Base-by-base conservation (phyloP, 495 filamentous ascomycete genomes). In the Extremus antarcticus region DNA sequence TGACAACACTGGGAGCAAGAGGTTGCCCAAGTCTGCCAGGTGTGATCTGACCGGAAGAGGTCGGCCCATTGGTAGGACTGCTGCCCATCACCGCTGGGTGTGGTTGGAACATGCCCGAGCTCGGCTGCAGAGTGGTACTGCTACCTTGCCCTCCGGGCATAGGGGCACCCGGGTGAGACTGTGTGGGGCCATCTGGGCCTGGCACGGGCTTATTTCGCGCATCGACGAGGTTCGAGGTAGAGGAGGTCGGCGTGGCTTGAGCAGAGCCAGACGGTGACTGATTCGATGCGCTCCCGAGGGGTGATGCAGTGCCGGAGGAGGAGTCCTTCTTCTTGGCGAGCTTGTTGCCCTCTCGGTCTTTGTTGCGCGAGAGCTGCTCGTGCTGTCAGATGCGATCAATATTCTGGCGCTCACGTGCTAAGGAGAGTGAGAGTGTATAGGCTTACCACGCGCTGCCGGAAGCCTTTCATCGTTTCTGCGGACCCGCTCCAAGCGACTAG, bases 371-470 rank as follows among this genome's bases (percentile, higher is more conserved):
- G 74, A 97, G 88, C 88, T 96, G 81, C 69, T 85, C 81, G 61
- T 86, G 82, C 81, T 82, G 65, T 65, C 66, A 68, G 59, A 56
- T 62, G 59, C 50, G 51, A 54, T 57, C 52, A 56, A 62, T 21
- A 52, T n/a, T n/a, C 50, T 13, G 10, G 38, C 24, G 24, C 40
- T 32, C 29, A 46, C 59, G 55, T 50, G 32, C 56, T 56, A 62
- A 59, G 51, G 53, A 45, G 51, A 25, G 62, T 23, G 56, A 62
- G n/a, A 56, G 51, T 54, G 64, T 47, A 64, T 59, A 13, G 29
- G 29, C 91, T 78, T 78, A 95, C 91, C 76, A 97, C 94, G 85
- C 86, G 85, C 76, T 94, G 88, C 75, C 92, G 86, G 73, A 98
- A 95, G 67, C 88, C 84, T 76, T 95, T 96, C 92, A 98, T 97